phyloP scores from a whole-genome alignment of 2,329 filamentous ascomycete species.

The Lecanicillium sp. region DNA sequence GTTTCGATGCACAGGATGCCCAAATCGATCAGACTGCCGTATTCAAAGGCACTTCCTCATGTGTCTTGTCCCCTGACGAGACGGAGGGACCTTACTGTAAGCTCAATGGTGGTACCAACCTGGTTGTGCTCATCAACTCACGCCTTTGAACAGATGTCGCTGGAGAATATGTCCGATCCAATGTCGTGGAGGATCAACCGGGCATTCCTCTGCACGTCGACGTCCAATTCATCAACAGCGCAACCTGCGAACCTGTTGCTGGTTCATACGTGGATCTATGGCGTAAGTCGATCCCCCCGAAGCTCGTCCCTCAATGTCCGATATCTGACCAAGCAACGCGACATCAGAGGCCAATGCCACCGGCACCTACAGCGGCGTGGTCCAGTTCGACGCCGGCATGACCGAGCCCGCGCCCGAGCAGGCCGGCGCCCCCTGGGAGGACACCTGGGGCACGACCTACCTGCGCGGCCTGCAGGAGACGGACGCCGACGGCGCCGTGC shows the following conservation, averaged over 20 bases:
- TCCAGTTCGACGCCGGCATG: constrained; percentile 10
- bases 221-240: constrained; percentile 39
- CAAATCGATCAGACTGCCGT: constrained; percentile 24
- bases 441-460: constrained; percentile 26
- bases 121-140: not conserved
- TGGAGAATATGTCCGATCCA: constrained; percentile 36
- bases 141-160: constrained; percentile 23
- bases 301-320: not conserved
- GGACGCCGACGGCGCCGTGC: constrained; percentile 33
- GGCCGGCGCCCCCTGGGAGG: constrained; percentile 4
- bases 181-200: constrained; percentile 35
- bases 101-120: not conserved
- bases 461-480: constrained; percentile 36
- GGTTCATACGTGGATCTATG: constrained; percentile 37
- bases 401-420: not conserved
- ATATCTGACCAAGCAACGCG: not conserved
- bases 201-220: constrained; percentile 38
- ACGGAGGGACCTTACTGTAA: constrained; percentile 43
- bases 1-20: constrained; percentile 22
- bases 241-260: constrained; percentile 37
- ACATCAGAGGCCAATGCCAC: constrained; percentile 12
- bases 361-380: constrained; percentile 14
- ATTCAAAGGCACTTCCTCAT: constrained; percentile 34
- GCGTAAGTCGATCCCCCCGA: constrained; percentile 20
- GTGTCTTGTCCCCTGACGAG: constrained; percentile 40